Evolutionary conservation across 2,329 filamentous ascomycete species (phyloP).

Genomic region (Penicillium corylophilum): DNA sequence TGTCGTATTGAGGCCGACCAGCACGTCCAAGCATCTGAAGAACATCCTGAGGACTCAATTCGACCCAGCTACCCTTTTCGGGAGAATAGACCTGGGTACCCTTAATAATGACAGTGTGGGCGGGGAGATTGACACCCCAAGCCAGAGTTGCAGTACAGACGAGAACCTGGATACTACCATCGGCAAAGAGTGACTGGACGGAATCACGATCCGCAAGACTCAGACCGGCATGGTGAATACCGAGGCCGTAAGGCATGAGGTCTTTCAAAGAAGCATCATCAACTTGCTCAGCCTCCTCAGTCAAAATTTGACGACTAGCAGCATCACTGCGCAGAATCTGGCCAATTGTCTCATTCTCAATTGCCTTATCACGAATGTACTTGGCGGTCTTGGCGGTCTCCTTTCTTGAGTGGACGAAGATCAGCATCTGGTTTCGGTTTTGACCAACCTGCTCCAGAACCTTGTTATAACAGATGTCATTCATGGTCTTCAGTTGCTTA

Average conservation of each 20-base stretch:
- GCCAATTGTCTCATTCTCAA: slow-evolving; percentile 96
- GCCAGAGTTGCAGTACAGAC: slow-evolving; percentile 97
- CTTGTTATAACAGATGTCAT: slow-evolving; percentile 97
- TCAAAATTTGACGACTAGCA: slow-evolving; percentile 82
- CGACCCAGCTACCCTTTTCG: slow-evolving; percentile 98
- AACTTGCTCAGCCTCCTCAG: slow-evolving; percentile 78
- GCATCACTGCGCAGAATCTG: slow-evolving; percentile 93
- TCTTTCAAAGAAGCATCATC: slow-evolving; percentile 89
- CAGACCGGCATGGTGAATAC: slow-evolving; percentile 98
- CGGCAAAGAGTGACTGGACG: slow-evolving; percentile 90
- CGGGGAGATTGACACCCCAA: slow-evolving; percentile 97
- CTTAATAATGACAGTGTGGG: slow-evolving; percentile 98
- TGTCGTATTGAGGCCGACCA: slow-evolving; percentile 93
- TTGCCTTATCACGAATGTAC: slow-evolving; percentile 91
- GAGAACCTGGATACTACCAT: slow-evolving; percentile 88
- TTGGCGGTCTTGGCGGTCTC: slow-evolving; percentile 97
- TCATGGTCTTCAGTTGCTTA: slow-evolving; percentile 99
- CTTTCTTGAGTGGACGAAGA: slow-evolving; percentile 97
- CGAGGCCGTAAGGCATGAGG: slow-evolving; percentile 90
- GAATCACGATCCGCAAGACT: slow-evolving; percentile 90
- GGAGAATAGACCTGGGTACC: slow-evolving; percentile 97
- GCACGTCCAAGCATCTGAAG: slow-evolving; percentile 98
- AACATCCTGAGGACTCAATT: slow-evolving; percentile 94
- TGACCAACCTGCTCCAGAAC: slow-evolving; percentile 93
- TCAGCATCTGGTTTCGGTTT: slow-evolving; percentile 95